Conservation (phyloP, 1,284 basidiomycete species). For the Sanguinoderma infundibulare region DNA sequence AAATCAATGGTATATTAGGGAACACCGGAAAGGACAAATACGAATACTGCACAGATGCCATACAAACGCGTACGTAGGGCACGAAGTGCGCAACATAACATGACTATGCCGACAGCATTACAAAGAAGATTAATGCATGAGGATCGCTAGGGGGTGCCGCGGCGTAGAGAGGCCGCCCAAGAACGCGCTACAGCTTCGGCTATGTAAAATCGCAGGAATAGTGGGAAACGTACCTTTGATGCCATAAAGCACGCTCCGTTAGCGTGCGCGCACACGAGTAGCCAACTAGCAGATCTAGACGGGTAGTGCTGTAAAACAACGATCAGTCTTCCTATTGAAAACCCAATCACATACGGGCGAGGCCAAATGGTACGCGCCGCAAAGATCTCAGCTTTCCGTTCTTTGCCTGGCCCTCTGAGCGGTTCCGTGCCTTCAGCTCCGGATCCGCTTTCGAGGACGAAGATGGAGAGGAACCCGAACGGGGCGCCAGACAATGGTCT, state of each 20-base stretch:
- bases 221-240: not conserved
- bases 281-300: not conserved
- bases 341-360: too few relatives aligned
- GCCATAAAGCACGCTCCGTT: not conserved
- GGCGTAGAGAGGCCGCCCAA: too few relatives aligned
- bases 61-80: too few relatives aligned
- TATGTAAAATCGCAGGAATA: too few relatives aligned
- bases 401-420: constrained; percentile 37
- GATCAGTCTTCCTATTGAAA: not conserved
- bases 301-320: not conserved
- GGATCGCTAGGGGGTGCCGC: too few relatives aligned
- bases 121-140: too few relatives aligned
- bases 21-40: too few relatives aligned
- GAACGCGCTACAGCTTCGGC: not conserved
- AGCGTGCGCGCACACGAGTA: not conserved
- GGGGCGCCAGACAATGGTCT: constrained; percentile 17
- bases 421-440: constrained; percentile 38
- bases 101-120: too few relatives aligned
- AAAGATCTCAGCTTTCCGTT: constrained; percentile 47
- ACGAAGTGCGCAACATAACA: too few relatives aligned
- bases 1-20: too few relatives aligned
- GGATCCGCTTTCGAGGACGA: not conserved
- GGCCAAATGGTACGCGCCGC: not conserved
- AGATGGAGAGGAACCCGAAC: constrained; percentile 22
- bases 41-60: too few relatives aligned